Percentiles rank a stretch among this genome's conserved stretches.
Evolutionary conservation across 75 land plant genomes (phyloP).

Genomic region (Larix kaempferi): DNA sequence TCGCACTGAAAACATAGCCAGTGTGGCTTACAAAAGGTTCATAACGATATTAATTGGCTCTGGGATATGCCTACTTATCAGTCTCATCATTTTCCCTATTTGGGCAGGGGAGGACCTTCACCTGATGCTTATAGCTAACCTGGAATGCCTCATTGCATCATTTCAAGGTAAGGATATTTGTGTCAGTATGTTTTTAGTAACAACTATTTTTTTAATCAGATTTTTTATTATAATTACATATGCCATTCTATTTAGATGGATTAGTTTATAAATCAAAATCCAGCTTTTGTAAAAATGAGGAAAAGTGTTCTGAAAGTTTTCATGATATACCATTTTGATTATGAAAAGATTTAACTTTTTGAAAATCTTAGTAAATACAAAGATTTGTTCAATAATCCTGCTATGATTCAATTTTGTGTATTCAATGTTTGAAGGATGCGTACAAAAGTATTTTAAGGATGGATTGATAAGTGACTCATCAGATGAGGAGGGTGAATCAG

Average conservation of each 20-base stretch:
- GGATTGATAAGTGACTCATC: neutral
- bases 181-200: no score
- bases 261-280: no score
- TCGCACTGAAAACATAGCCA: constrained; percentile 37
- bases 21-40: constrained; percentile 38
- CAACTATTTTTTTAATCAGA: no score
- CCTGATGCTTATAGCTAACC: constrained; percentile 35
- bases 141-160: constrained; percentile 49
- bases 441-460: constrained; percentile 43
- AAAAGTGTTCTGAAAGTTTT: no score
- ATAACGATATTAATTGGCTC: constrained; percentile 65
- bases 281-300: no score
- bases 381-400: no score
- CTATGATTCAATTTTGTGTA: neutral
- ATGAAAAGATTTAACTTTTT: no score
- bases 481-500: constrained; percentile 9
- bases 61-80: constrained; percentile 51
- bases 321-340: no score
- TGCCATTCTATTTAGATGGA: no score
- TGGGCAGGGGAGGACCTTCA: constrained; percentile 84
- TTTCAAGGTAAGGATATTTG: constrained; percentile 45
- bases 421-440: constrained; percentile 64
- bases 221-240: no score
- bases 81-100: constrained; percentile 49
- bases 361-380: no score